phyloP scores from a whole-genome alignment of 441 rosid genomes.

The Bruguiera hainesii region DNA sequence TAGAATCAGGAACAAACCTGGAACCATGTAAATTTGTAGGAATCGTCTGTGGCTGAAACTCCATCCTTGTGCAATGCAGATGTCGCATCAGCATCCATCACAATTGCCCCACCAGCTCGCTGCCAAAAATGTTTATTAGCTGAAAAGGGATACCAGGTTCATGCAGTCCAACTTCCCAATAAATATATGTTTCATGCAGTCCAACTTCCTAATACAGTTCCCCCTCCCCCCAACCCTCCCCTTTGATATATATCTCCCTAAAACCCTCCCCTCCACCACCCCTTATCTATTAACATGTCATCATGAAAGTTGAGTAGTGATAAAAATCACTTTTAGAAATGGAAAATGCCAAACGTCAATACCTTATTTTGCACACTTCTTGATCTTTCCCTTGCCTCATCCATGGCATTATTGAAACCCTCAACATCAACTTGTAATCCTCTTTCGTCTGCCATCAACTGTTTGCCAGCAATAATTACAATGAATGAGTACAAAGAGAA shows the following conservation, averaged over 20 bases:
- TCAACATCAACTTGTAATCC: conserved; percentile 76
- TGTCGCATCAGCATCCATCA: conserved; percentile 96
- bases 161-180: not conserved
- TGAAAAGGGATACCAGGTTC: conserved; percentile 8
- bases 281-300: no score
- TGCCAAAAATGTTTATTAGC: conserved; percentile 32
- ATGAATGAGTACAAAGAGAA: conserved; percentile 12
- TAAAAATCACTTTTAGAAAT: no score
- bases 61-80: conserved; percentile 71
- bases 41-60: conserved; percentile 71
- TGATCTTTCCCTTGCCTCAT: conserved; percentile 95
- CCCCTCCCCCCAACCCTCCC: no score
- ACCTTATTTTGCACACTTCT: conserved; percentile 94
- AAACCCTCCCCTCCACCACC: no score
- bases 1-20: conserved; percentile 39
- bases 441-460: conserved; percentile 98
- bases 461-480: conserved; percentile 19
- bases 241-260: no score
- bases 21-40: conserved; percentile 77
- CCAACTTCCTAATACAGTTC: no score
- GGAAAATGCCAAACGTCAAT: not conserved
- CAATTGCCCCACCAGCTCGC: conserved; percentile 89
- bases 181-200: not conserved
- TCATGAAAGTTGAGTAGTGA: no score
- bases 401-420: conserved; percentile 81